Evolutionary conservation across 805 yeast genomes (phyloP).

Genomic region (Maudiozyma barnettii): DNA sequence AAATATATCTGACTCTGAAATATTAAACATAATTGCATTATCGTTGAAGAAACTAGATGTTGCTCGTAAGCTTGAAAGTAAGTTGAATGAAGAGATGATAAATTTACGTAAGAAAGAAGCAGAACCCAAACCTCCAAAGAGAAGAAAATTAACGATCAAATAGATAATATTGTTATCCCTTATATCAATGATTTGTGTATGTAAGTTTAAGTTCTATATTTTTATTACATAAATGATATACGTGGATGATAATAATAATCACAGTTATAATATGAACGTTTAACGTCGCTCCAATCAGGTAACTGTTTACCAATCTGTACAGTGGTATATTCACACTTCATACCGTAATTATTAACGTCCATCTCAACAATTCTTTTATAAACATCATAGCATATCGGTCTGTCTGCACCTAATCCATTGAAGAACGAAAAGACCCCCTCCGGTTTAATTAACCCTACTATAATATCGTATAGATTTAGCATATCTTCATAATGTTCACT

Average conservation of each 20-base stretch:
- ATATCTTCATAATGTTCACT: constrained; percentile 87
- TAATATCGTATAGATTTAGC: constrained; percentile 71
- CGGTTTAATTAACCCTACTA: constrained; percentile 75
- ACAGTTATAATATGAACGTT: constrained; percentile 29
- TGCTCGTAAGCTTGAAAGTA: constrained; percentile 22
- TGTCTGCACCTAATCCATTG: constrained; percentile 82
- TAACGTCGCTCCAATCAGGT: constrained; percentile 28
- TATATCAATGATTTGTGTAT: too few relatives aligned
- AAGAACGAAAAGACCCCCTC: constrained; percentile 82
- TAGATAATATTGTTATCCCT: too few relatives aligned
- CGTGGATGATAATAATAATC: constrained; percentile 28
- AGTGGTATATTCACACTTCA: constrained; percentile 44
- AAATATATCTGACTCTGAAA: constrained; percentile 21
- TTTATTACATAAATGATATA: constrained; percentile 11
- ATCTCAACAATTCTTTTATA: constrained; percentile 73
- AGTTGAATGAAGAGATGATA: constrained; percentile 16
- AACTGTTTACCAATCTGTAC: constrained; percentile 15
- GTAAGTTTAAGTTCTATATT: too few relatives aligned
- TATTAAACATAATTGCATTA: constrained; percentile 23
- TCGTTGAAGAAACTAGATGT: constrained; percentile 20
- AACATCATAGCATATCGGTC: constrained; percentile 69
- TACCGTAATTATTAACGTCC: constrained; percentile 73
- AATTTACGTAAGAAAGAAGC: not conserved
- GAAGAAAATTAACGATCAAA: constrained; percentile 5
- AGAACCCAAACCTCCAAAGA: constrained; percentile 1